A percentile compares a stretch with the other conserved stretches of the same genome.
Evolutionary conservation across 352 stramenopile genomes (phyloP).

Genomic region (Phytophthora uliginosa): DNA sequence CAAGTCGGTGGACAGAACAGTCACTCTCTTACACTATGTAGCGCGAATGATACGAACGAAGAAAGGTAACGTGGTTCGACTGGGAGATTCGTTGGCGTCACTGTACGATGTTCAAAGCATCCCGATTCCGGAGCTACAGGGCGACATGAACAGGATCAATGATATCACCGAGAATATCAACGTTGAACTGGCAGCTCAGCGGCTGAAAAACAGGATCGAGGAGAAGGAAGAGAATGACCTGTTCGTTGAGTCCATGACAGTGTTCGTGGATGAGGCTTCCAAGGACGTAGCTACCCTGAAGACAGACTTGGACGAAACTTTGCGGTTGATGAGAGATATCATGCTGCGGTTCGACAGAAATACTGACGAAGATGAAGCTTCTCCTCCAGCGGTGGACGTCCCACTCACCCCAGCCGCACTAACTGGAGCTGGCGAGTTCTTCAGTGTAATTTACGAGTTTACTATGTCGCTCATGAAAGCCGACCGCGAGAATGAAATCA

Average conservation of each 20-base stretch:
- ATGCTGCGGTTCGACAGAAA: slow-evolving; percentile 76
- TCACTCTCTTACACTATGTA: slow-evolving; percentile 82
- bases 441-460: slow-evolving; percentile 82
- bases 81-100: slow-evolving; percentile 71
- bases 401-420: slow-evolving; percentile 41
- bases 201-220: slow-evolving; percentile 83
- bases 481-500: slow-evolving; percentile 81
- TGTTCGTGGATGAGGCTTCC: slow-evolving; percentile 61
- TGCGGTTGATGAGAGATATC: slow-evolving; percentile 60
- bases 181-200: slow-evolving; percentile 71
- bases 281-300: slow-evolving; percentile 48
- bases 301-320: slow-evolving; percentile 55
- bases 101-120: slow-evolving; percentile 86
- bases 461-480: slow-evolving; percentile 81
- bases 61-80: slow-evolving; percentile 67
- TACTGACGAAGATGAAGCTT: slow-evolving; percentile 36
- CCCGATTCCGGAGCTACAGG: slow-evolving; percentile 75
- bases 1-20: slow-evolving; percentile 67
- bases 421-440: slow-evolving; percentile 68
- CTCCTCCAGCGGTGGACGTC: slow-evolving; percentile 11
- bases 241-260: slow-evolving; percentile 75
- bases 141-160: slow-evolving; percentile 71
- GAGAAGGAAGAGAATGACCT: slow-evolving; percentile 66
- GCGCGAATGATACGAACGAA: slow-evolving; percentile 77
- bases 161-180: slow-evolving; percentile 74